Base-by-base conservation (phyloP, 2,329 filamentous ascomycete species). In the Cladosporium sp. region DNA sequence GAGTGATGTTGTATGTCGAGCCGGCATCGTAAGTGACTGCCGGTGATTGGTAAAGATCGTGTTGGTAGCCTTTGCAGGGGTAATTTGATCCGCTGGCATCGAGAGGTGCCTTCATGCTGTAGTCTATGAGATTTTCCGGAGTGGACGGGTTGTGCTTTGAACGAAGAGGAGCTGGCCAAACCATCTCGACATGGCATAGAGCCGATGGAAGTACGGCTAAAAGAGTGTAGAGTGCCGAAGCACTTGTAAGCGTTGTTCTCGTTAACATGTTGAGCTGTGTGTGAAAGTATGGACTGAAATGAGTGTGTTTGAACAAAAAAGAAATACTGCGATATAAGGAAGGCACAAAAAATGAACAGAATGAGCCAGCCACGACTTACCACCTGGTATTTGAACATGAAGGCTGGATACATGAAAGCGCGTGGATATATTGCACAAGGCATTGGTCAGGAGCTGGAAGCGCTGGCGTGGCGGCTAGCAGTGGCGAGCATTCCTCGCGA, bases 51-150 rank as follows among this genome's bases (percentile, higher is more conserved):
- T 79, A 73, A 18, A 74, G 75, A 67, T 85, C 83, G 38, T 77
- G 78, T 66, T 85, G 83, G 64, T 87, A 87, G 12, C 89, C 88
- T 81, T 93, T 93, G 85, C 92, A 95, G 5, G 91, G 89, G 77
- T 87, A 95, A 78, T 93, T 85, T 66, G 83, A 82, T 30, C 89
- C 89, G 67, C 83, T 80, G 24, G 81, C 74, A 2, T 79, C 75
- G 58, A 95, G 83, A 2, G 92, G 92, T 18, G 84, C 83, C 41
- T 88, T 91, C 80, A 92, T 92, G 71, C 85, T 86, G 81, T 90
- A 92, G 80, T 93, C 90, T 74, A 87, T 83, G 62, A 71, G 52
- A 64, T 84, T 78, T 65, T 79, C 78, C 14, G 72, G 69, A 41
- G 77, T 78, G 52, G 80, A 75, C 21, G 81, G 80, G 70, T 86